Base-by-base conservation (phyloP, 1,284 basidiomycete genomes). In the Fomitopsis palustris region DNA sequence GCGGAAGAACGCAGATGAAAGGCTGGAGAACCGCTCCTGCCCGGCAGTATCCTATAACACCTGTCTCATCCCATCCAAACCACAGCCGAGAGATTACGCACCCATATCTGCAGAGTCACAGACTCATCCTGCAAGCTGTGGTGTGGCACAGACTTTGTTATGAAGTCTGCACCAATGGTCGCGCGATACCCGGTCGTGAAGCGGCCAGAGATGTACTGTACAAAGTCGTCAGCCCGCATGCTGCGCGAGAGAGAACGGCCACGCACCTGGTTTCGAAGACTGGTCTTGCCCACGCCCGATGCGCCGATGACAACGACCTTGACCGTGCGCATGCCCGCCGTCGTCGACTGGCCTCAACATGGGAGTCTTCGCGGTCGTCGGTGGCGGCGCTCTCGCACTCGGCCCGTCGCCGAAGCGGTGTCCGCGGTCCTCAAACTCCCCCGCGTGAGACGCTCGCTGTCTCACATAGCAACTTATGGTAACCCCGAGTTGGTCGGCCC, bases 111-210 rank as follows among this genome's bases (percentile, higher is more conserved):
- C 62, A 93, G 75, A 8, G 81, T 81, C 5, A 91, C 80, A 2
- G 75, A 70, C 62, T 88, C 80, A 2, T 77, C 79, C 45, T 77
- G 75, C 53, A 77, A 76, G 10, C 68, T 78, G 55, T 85, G 80
- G 69, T 88, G 84, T 1, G 86, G 83, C 12, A 91, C 65, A 0
- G 82, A 83, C 71, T 90, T 92, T 0, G 85, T 81, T 51, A 92
- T 87, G 60, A 93, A 94, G 73, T 94, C 92, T 21, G 88, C 87
- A 16, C 91, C 92, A 54, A 94, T 93, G 2, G 92, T 93, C 4
- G 91, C 87, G 57, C 88, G 79, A 72, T 93, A 93, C 2, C 84
- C 83, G 2, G 81, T 82, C 5, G 87, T 85, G 72, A 93, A 93
- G 29, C 81, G 81, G 45, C 86, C 84, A 29, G 86, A 87, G 65